Base-by-base conservation (phyloP, 2,329 filamentous ascomycete species). In the Myriosclerotinia scirpicola region DNA sequence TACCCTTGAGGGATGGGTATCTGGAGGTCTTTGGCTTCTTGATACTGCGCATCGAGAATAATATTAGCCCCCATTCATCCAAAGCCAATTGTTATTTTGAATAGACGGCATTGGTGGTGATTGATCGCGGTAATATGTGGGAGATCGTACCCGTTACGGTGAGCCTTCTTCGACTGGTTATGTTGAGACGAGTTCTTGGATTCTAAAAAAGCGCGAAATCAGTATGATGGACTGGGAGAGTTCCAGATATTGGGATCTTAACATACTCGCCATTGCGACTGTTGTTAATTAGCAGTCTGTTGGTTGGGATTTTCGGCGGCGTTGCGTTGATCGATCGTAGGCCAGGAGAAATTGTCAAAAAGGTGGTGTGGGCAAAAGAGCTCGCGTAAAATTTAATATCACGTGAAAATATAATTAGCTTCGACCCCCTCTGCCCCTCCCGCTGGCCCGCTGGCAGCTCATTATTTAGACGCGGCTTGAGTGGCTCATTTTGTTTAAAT, bases 11-110 rank as follows among this genome's bases (percentile, higher is more conserved):
- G 77, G 94, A 98, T 75, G 95, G 95, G 86, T 99, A 99, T 86
- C 95, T 89, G 84, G 93, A 89, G 80, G 95, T 98, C 89, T 97
- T 97, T 75, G 95, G 95, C 91, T 97, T 98, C 91, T 98, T 98
- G 89, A 99, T 99, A 85, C 94, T 97, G 81, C 76, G 69, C n/a
- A 34, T 64, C 40, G 54, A 26, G 54, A 61, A 53, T 66, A 59
- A 70, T 59, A 48, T 42, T 52, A 52, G 64, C 48, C 38, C 26
- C 26, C 26, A 46, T 52, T 48, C 46, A 65, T 48, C 53, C 34
- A 38, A 59, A 40, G 5, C 34, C 36, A 17, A 50, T 22, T 38
- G 3, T 38, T 46, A 42, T 48, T 11, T 53, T 38, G n/a, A 14
- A 52, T 40, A 60, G 40, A 54, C 30, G 40, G 30, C 3, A 15